A percentile compares a stretch with the other conserved stretches of the same genome.
Evolutionary conservation across 805 yeast genomes (phyloP).

Genomic region (Kodamaea neixiangensis): DNA sequence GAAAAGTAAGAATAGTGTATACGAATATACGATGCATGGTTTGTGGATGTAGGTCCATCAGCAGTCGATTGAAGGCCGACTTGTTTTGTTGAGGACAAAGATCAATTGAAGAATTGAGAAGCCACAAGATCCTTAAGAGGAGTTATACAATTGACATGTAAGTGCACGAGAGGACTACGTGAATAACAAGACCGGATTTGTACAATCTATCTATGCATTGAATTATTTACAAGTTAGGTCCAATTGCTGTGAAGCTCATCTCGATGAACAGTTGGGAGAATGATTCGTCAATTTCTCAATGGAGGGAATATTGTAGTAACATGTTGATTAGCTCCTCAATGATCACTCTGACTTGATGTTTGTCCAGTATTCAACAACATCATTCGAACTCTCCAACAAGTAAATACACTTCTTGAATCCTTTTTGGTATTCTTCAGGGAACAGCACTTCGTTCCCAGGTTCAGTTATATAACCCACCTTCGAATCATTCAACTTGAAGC

Average conservation of each 20-base stretch:
- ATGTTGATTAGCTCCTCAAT: too few relatives aligned
- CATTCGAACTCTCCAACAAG: constrained; percentile 76
- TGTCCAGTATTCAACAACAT: constrained; percentile 77
- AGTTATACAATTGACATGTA: neutral
- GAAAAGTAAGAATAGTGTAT: constrained; percentile 14
- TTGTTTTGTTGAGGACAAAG: neutral
- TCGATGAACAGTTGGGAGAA: neutral
- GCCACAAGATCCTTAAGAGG: too few relatives aligned
- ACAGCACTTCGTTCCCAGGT: constrained; percentile 56
- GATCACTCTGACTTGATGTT: constrained; percentile 44
- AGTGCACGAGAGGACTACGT: too few relatives aligned
- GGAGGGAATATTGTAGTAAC: neutral
- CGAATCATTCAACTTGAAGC: constrained; percentile 66
- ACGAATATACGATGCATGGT: neutral
- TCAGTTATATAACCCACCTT: constrained; percentile 69
- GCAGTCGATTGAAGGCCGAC: neutral
- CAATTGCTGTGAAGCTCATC: neutral
- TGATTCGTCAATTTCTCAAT: neutral
- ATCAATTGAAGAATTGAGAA: neutral
- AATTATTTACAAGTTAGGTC: neutral
- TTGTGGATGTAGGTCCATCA: neutral
- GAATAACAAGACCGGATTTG: neutral
- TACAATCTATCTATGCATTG: neutral
- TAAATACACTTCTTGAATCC: constrained; percentile 58
- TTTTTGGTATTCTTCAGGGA: constrained; percentile 52